Evolutionary conservation across 305 asterid species (phyloP).

Genomic region (Rubia tinctorum): DNA sequence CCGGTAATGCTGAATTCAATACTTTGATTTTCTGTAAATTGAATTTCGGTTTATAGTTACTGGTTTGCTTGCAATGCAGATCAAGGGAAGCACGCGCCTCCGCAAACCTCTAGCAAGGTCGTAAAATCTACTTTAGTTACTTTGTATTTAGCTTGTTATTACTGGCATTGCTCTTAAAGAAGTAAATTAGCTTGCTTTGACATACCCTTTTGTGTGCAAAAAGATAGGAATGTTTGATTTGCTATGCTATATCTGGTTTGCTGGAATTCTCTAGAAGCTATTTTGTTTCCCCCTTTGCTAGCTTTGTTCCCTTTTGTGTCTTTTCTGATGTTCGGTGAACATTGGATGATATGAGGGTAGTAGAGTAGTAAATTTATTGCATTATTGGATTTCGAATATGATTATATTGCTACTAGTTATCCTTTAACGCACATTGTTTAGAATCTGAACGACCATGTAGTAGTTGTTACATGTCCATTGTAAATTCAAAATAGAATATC

Average conservation of each 20-base stretch:
- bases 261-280: slow-evolving; percentile 1
- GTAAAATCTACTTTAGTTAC: not conserved
- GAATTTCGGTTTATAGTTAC: slow-evolving; percentile 8
- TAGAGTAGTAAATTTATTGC: not conserved
- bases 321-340: not conserved
- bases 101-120: slow-evolving; percentile 39
- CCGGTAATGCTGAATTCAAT: slow-evolving; percentile 34
- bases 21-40: not conserved
- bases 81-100: slow-evolving; percentile 30
- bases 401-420: not conserved
- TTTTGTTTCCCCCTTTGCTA: not conserved
- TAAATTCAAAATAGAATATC: not conserved
- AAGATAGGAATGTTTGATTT: not conserved
- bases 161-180: not conserved
- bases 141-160: not conserved
- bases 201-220: not conserved
- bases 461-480: not conserved
- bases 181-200: not conserved
- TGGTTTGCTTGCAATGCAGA: slow-evolving; percentile 39
- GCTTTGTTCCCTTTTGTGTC: not conserved
- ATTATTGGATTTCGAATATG: not conserved
- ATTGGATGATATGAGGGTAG: not conserved
- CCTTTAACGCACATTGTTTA: not conserved
- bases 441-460: not conserved
- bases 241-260: not conserved